Base-by-base conservation (phyloP, 2,329 filamentous ascomycete genomes). In the Onygenales sp. region DNA sequence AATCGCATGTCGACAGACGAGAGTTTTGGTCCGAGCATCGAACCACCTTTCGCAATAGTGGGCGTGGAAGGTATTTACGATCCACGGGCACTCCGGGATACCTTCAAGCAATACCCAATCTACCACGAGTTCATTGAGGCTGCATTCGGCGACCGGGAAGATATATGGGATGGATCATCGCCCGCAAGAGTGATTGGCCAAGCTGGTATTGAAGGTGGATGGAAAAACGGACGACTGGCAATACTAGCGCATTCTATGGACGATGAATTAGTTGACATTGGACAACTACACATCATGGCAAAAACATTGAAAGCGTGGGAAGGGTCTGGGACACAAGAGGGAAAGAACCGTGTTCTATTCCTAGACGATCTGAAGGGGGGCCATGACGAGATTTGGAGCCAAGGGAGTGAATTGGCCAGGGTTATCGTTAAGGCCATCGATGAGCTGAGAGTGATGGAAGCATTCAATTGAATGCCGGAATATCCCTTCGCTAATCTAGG, bases 271-370 rank as follows among this genome's bases (percentile, higher is more conserved):
- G 70, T 75, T 7, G 69, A 74, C 60, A 54, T 56, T 44, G 57
- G 54, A 1, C 73, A 76, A 57, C 50, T 64, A 6, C 63, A 68
- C 43, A 61, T 48, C 2, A 74, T 81, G 78, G 61, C 76, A 74
- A 58, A 77, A 66, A 66, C 74, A 66, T 66, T 80, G 72, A 65
- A 76, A 68, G 62, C 71, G 64, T 72, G 76, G 76, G 67, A 78
- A 72, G 64, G 76, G 60, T 65, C 65, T 61, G 65, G 63, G 66
- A 66, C 11, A 38, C 14, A 68, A 67, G 69, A 69, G 69, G 62
- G 64, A 70, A 71, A 63, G 50, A 53, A 59, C 62, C 27, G 36
- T 41, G 66, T 74, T 56, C 64, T 74, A 13, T 47, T 61, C 64
- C 67, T 76, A 2, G 38, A 64, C 2, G 63, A 67, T 54, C 59